Percentiles rank a stretch among this genome's conserved stretches.
phyloP scores from a whole-genome alignment of 257 asterid species.

The Linaria vulgaris region DNA sequence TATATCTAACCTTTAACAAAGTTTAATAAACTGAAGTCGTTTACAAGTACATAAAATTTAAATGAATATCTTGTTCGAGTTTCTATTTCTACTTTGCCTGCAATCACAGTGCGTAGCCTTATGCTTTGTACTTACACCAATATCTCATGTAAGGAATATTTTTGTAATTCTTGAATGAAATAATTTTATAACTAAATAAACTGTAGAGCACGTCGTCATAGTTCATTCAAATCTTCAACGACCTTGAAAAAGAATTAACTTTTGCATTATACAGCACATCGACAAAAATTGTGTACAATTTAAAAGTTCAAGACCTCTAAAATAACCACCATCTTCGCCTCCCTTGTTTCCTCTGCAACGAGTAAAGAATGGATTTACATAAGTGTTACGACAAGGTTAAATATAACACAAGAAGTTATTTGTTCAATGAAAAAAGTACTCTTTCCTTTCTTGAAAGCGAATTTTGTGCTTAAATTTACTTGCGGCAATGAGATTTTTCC shows the following conservation, averaged over 20 bases:
- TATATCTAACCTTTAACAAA: no score
- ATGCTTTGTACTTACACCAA: not conserved
- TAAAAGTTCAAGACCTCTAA: conserved; percentile 28
- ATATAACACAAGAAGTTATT: no score
- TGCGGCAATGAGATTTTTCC: not conserved
- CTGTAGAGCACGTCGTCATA: no score
- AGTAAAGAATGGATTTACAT: not conserved
- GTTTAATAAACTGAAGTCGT: no score
- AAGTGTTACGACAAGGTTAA: no score
- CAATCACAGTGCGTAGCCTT: no score
- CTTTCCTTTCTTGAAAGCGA: not conserved
- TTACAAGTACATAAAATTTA: no score
- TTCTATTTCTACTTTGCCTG: no score
- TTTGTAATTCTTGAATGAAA: not conserved
- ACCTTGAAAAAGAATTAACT: not conserved
- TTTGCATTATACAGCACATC: not conserved
- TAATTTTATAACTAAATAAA: no score
- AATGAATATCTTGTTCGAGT: no score
- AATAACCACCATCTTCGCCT: conserved; percentile 61
- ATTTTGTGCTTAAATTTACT: not conserved
- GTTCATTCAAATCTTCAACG: not conserved
- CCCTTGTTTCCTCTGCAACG: conserved; percentile 44
- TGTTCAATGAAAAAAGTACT: no score
- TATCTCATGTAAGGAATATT: not conserved
- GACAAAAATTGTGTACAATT: conserved; percentile 14